Conservation (phyloP, 1,139 yeast genomes). For the Taiozyma onychis region DNA sequence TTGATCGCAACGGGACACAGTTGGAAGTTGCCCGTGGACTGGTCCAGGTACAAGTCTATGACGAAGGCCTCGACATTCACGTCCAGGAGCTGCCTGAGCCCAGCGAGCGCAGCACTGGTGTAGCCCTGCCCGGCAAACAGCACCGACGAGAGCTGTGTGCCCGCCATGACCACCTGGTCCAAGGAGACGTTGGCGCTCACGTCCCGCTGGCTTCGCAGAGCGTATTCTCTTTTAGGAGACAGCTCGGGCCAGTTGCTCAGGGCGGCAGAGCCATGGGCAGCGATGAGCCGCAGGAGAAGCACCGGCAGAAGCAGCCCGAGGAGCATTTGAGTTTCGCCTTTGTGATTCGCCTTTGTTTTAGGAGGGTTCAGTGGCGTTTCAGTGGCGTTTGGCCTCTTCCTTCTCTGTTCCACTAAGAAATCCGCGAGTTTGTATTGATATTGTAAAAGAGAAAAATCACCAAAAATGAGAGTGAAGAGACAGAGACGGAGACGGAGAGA, state of each 20-base stretch:
- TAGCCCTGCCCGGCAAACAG: conserved; percentile 52
- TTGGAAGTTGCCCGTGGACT: conserved; percentile 48
- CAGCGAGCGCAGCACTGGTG: conserved; percentile 34
- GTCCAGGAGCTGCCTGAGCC: conserved; percentile 36
- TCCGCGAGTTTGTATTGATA: too few species aligned
- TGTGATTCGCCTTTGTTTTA: background rate
- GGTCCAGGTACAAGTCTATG: conserved; percentile 66
- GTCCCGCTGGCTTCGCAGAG: conserved; percentile 66
- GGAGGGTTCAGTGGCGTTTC: too few species aligned
- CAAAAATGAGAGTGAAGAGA: background rate
- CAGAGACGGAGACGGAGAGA: too few species aligned
- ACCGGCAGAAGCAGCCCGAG: background rate
- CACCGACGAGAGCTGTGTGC: conserved; percentile 47
- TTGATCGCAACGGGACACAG: conserved; percentile 50
- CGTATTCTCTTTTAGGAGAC: conserved; percentile 29
- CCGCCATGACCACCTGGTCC: conserved; percentile 51
- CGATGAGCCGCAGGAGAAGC: background rate
- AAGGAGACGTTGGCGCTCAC: conserved; percentile 49
- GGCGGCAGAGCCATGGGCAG: background rate
- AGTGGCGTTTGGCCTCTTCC: too few species aligned
- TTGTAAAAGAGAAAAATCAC: background rate
- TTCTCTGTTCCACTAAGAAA: too few species aligned
- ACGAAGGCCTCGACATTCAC: conserved; percentile 49
- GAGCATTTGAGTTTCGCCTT: background rate
- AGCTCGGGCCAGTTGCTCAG: conserved; percentile 19